Base-by-base conservation (phyloP, 345 rosid species). In the Excoecaria cochinchinensis region DNA sequence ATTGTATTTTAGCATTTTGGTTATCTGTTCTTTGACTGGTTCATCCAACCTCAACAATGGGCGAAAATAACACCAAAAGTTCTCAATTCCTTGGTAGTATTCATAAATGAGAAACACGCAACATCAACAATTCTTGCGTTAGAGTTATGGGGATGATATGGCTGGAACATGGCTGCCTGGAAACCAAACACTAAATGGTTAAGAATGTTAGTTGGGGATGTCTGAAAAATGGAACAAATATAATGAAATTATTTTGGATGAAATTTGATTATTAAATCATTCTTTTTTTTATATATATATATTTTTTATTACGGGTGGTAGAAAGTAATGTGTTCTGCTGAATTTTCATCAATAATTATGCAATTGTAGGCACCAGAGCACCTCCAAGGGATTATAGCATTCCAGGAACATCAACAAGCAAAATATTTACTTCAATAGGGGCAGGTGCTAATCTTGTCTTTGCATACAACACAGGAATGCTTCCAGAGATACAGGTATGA, bases 401-500 rank as follows among this genome's bases (percentile, higher is more conserved):
- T 36, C 81, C 83, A 12, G 91, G 93, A 78, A 71, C 93, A 75
- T 56, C 83, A 46, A 14, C 70, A 0, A 70, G 64, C 86, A 87
- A 82, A 84, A 76, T 91, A 22, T 93, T 91, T 73, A 81, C 91
- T 25, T 87, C 86, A 70, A 88, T 90, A 3, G 97, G 98, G 47
- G 98, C 96, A 80, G 72, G 87, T 3, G 99, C 98, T 31, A 95
- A 75, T 83, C 90, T 95, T 0, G 92, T 93, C 60, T 95, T 95
- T 67, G 97, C 97, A 59, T 95, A 86, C 76, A 95, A 95, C 75
- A 93, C 99, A 1, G 99, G 99, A 70, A 95, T 95, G 99, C 96
- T 93, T 76, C 99, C 98, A 58, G 99, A 95, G 78, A 93, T 95
- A 75, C 92, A 89, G 87, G 92, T 89, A 77, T 2, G 71, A 38